phyloP scores from a whole-genome alignment of 2,329 filamentous ascomycete genomes.

The Aspergillus neoniger region DNA sequence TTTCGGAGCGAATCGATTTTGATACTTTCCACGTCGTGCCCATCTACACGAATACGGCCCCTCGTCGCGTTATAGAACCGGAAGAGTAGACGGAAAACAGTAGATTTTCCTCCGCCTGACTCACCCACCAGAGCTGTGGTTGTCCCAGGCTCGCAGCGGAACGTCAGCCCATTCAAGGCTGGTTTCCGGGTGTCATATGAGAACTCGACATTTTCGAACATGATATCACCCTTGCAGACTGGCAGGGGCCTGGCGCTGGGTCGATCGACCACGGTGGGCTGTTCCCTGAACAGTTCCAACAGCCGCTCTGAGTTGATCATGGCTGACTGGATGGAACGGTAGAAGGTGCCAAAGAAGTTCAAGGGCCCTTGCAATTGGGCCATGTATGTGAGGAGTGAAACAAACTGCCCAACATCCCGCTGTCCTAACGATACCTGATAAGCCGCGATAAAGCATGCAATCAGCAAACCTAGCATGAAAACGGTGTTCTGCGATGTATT shows the following conservation, averaged over 20 bases:
- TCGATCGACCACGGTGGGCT: conserved; percentile 83
- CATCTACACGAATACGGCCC: conserved; percentile 82
- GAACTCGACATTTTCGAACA: conserved; percentile 87
- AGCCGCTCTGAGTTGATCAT: conserved; percentile 97
- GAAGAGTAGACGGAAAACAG: conserved; percentile 91
- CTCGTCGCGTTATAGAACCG: conserved; percentile 87
- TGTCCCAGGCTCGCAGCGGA: conserved; percentile 83
- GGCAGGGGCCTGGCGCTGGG: conserved; percentile 64
- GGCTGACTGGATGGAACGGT: conserved; percentile 90
- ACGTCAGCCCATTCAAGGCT: conserved; percentile 79
- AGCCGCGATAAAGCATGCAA: conserved; percentile 71
- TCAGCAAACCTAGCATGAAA: conserved; percentile 74
- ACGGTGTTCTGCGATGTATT: conserved; percentile 79
- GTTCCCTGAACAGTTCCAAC: conserved; percentile 93
- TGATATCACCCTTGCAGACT: conserved; percentile 76
- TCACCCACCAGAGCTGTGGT: conserved; percentile 96
- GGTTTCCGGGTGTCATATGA: conserved; percentile 85
- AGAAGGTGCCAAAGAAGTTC: conserved; percentile 93
- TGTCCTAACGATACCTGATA: conserved; percentile 72
- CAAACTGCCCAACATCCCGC: conserved; percentile 69
- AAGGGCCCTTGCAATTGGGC: conserved; percentile 77
- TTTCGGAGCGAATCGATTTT: conserved; percentile 91
- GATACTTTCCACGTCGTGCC: conserved; percentile 76
- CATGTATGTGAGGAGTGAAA: conserved; percentile 73
- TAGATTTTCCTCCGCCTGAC: conserved; percentile 95